phyloP scores from a whole-genome alignment of 2,329 filamentous ascomycete species.

The Simplicillium sp. region DNA sequence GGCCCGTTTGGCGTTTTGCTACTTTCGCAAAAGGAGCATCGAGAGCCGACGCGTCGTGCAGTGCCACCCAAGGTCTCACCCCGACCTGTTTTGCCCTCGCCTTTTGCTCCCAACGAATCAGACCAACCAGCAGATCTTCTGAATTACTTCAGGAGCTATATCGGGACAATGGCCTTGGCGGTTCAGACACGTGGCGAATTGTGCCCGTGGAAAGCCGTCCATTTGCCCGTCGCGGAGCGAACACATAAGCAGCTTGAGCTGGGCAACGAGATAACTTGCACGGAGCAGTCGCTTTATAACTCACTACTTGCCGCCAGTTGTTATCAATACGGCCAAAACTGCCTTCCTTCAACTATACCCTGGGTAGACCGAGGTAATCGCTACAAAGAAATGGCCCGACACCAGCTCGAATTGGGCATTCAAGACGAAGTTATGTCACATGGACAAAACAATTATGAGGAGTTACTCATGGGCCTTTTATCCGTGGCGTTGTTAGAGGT shows the following conservation, averaged over 20 bases:
- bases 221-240: neutral
- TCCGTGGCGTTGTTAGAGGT: conserved; percentile 2
- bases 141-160: neutral
- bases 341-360: neutral
- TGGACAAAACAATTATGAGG: neutral
- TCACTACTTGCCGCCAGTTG: conserved; percentile 1
- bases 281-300: neutral
- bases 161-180: neutral
- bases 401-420: conserved; percentile 1
- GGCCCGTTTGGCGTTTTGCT: no score
- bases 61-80: no score
- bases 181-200: neutral
- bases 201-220: conserved; percentile 1
- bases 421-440: conserved; percentile 1
- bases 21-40: no score
- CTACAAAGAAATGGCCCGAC: neutral
- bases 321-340: neutral
- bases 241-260: neutral
- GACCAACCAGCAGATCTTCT: neutral
- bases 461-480: conserved; percentile 2
- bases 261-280: neutral
- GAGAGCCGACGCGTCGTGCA: no score
- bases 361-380: neutral
- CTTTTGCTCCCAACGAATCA: no score
- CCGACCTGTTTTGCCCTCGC: no score